Percentiles rank a stretch among this genome's conserved stretches.
phyloP scores from a whole-genome alignment of 2,329 filamentous ascomycete genomes.

The Teratosphaeria viscida region DNA sequence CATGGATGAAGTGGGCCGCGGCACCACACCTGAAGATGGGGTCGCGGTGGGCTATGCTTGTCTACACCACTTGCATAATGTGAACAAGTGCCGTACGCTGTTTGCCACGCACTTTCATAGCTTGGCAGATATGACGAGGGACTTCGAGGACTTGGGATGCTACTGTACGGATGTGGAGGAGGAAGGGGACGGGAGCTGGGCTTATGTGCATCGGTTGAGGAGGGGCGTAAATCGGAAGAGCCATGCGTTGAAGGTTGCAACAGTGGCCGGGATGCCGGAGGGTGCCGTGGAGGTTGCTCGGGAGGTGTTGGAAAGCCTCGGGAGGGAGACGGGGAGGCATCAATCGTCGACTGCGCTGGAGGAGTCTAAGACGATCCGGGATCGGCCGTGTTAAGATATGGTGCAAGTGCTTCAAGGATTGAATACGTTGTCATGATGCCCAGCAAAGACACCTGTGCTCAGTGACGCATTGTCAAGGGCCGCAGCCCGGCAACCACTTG shows the following conservation, averaged over 20 bases:
- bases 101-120: constrained; percentile 95
- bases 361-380: neutral
- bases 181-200: constrained; percentile 55
- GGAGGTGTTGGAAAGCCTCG: constrained; percentile 37
- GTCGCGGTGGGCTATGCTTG: constrained; percentile 82
- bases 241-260: constrained; percentile 91
- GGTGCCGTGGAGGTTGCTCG: constrained; percentile 59
- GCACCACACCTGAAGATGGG: constrained; percentile 88
- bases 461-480: no score
- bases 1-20: constrained; percentile 95
- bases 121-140: constrained; percentile 63
- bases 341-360: neutral
- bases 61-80: constrained; percentile 67
- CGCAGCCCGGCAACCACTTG: no score
- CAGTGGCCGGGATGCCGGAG: constrained; percentile 67
- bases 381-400: no score
- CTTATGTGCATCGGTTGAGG: constrained; percentile 74
- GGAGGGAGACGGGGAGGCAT: neutral
- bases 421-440: no score
- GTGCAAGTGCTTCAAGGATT: no score
- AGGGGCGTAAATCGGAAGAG: constrained; percentile 76
- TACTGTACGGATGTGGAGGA: constrained; percentile 90
- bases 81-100: constrained; percentile 68
- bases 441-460: no score
- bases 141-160: constrained; percentile 51